Conservation (phyloP, 345 rosid species). For the Clausena lansium region DNA sequence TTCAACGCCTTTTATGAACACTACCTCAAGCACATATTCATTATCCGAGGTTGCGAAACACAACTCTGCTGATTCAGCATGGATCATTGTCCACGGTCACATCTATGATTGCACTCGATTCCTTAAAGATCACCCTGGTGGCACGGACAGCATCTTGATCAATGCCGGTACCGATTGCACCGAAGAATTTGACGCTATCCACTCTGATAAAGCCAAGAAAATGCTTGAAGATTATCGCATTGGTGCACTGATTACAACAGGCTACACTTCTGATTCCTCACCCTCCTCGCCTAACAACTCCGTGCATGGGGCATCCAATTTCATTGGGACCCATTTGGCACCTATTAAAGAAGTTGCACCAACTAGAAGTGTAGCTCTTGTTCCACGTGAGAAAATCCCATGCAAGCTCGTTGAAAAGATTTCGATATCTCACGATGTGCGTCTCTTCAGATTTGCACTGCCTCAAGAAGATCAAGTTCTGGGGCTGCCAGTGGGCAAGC, state of each 20-base stretch:
- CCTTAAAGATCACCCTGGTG: conserved; percentile 92
- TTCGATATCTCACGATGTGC: conserved; percentile 69
- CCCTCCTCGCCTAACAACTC: conserved; percentile 67
- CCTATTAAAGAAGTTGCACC: conserved; percentile 61
- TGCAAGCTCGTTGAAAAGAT: conserved; percentile 74
- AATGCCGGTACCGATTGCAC: conserved; percentile 92
- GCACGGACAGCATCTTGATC: conserved; percentile 76
- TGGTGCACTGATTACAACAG: conserved; percentile 61
- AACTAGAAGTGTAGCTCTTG: conserved; percentile 49
- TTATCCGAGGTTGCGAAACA: conserved; percentile 68
- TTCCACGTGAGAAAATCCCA: conserved; percentile 72
- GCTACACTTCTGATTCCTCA: conserved; percentile 58
- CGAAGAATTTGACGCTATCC: conserved; percentile 94
- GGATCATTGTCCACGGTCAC: conserved; percentile 95
- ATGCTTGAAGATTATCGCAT: conserved; percentile 74
- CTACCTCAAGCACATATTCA: conserved; percentile 55
- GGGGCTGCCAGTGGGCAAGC: conserved; percentile 87
- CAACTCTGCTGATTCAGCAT: conserved; percentile 69
- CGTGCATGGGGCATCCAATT: conserved; percentile 53
- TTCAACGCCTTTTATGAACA: conserved; percentile 93
- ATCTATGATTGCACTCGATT: conserved; percentile 89
- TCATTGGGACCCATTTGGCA: conserved; percentile 28
- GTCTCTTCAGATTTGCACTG: conserved; percentile 62
- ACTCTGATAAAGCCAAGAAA: conserved; percentile 86
- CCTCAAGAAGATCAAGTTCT: conserved; percentile 67